Conservation (phyloP, 1,284 basidiomycete species). For the Austroboletus novae-zelandiae region DNA sequence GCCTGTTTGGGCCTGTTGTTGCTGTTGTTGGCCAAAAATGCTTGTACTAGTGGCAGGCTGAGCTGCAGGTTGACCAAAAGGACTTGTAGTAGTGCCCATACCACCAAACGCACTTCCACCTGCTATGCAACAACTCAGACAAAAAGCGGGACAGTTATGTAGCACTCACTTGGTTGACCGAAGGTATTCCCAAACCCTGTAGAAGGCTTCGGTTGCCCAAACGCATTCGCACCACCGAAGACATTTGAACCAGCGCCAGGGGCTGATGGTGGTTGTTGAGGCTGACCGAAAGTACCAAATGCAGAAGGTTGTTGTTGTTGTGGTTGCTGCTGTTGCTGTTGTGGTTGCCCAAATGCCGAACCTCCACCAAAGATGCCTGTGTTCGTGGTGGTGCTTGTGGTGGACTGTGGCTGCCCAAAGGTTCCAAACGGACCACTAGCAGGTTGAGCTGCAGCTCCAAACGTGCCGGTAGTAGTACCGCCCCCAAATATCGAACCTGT, state of each 20-base stretch:
- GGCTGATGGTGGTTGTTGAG: constrained; percentile 24
- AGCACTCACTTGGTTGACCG: constrained; percentile 26
- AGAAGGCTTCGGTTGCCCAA: constrained; percentile 38
- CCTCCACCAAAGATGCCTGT: constrained; percentile 39
- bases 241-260: constrained; percentile 31
- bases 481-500: constrained; percentile 34
- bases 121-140: constrained; percentile 6
- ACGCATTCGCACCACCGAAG: constrained; percentile 39
- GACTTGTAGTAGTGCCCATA: constrained; percentile 34
- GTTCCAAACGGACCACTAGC: constrained; percentile 25
- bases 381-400: constrained; percentile 35
- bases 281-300: constrained; percentile 42
- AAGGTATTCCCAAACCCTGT: constrained; percentile 41
- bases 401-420: constrained; percentile 30
- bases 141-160: neutral
- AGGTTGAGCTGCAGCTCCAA: constrained; percentile 36
- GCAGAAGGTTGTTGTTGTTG: constrained; percentile 28
- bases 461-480: constrained; percentile 27
- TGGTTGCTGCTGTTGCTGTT: constrained; percentile 33
- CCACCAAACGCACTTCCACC: constrained; percentile 37
- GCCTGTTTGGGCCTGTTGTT: constrained; percentile 22
- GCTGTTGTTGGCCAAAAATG: constrained; percentile 34
- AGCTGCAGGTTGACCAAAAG: constrained; percentile 36
- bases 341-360: constrained; percentile 36
- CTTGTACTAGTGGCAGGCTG: constrained; percentile 29